A percentile compares a stretch with the other conserved stretches of the same genome.
Evolutionary conservation across 2,329 filamentous ascomycete genomes (phyloP).

Genomic region (Aspergillus ustus): DNA sequence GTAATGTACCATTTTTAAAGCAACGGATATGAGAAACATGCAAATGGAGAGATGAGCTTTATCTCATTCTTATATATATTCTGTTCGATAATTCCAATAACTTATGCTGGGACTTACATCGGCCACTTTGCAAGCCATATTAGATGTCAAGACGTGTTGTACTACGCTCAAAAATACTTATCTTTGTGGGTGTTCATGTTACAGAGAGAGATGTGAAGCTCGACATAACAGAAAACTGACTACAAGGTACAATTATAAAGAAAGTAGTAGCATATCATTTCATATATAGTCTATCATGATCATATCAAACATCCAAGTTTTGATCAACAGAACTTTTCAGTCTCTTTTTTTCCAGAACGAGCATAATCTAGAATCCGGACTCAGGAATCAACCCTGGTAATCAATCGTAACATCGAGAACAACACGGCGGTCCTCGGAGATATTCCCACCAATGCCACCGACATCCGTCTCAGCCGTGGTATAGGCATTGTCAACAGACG

Average conservation of each 20-base stretch:
- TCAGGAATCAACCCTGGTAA: slow-evolving; percentile 30
- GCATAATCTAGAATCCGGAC: neutral
- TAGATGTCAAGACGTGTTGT: no score
- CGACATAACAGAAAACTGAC: no score
- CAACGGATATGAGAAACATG: neutral
- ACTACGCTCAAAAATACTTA: no score
- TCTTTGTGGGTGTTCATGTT: no score
- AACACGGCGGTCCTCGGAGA: slow-evolving; percentile 30
- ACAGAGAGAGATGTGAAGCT: no score
- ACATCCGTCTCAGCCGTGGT: slow-evolving; percentile 30
- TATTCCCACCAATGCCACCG: slow-evolving; percentile 43
- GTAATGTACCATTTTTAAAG: slow-evolving; percentile 17
- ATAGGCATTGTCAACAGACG: slow-evolving; percentile 38
- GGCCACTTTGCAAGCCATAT: no score
- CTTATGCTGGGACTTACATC: no score
- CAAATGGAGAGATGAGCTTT: no score
- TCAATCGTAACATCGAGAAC: slow-evolving; percentile 35
- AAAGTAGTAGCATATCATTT: neutral
- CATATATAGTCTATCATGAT: neutral
- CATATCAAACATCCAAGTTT: neutral
- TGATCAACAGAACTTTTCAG: neutral
- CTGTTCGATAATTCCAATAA: no score
- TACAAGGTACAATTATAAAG: neutral
- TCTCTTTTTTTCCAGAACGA: neutral
- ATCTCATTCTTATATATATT: no score